Evolutionary conservation across 2,329 filamentous ascomycete species (phyloP).

Genomic region (Cladobotryum mycophilum): DNA sequence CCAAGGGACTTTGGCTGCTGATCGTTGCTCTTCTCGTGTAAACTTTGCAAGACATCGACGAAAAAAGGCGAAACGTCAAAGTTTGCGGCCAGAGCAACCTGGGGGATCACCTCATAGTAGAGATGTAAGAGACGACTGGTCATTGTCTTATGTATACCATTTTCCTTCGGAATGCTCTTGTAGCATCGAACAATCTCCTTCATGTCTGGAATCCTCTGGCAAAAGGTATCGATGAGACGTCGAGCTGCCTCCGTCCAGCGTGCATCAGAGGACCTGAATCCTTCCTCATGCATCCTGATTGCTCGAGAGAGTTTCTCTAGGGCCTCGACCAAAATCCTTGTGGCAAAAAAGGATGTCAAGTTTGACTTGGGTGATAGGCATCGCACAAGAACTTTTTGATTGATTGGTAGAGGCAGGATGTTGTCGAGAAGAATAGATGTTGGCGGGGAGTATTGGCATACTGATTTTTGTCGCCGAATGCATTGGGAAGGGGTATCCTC

Average conservation of each 20-base stretch:
- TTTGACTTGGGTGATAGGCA: constrained; percentile 74
- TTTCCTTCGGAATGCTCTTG: constrained; percentile 59
- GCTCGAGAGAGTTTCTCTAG: constrained; percentile 69
- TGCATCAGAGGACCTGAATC: constrained; percentile 28
- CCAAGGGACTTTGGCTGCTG: constrained; percentile 47
- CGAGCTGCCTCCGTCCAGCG: constrained; percentile 65
- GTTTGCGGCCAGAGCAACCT: constrained; percentile 72
- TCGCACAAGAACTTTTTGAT: constrained; percentile 68
- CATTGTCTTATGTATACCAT: constrained; percentile 70
- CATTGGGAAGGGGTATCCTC: constrained; percentile 63
- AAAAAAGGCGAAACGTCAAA: constrained; percentile 82
- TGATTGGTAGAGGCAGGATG: constrained; percentile 76
- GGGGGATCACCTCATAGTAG: constrained; percentile 81
- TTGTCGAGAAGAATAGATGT: constrained; percentile 75
- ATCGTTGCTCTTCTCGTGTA: constrained; percentile 50
- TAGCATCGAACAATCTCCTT: constrained; percentile 74
- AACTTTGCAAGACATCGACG: constrained; percentile 57
- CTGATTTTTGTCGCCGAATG: constrained; percentile 60
- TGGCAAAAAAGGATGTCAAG: constrained; percentile 76
- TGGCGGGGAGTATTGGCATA: constrained; percentile 68
- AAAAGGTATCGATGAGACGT: constrained; percentile 67
- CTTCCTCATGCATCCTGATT: constrained; percentile 53
- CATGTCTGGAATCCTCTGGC: constrained; percentile 70
- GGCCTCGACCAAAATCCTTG: constrained; percentile 70
- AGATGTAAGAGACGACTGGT: constrained; percentile 70